Percentiles rank a stretch among this genome's conserved stretches.
These are phyloP conservation scores for Geotrichum bryndzae DNA, from an alignment of 1,139 yeast genomes.

Conservation along the genomic window DNA sequence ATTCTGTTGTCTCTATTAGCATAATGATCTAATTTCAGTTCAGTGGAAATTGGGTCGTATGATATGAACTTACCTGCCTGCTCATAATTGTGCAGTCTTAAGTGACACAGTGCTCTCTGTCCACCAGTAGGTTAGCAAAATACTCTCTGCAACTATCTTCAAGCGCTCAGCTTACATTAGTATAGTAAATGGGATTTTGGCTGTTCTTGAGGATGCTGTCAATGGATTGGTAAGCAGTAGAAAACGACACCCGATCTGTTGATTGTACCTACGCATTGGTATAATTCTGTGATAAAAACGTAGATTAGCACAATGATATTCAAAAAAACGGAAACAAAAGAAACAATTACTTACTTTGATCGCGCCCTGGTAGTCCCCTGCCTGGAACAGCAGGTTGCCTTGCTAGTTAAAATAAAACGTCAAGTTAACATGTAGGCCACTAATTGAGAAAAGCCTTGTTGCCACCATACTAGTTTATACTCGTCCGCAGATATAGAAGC, in stretches of 20 bases:
- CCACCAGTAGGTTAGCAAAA: neutral
- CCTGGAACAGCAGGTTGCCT: conserved; percentile 34
- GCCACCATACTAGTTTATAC: neutral
- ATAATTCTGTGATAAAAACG: conserved; percentile 21
- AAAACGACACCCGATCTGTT: neutral
- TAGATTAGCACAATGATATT: neutral
- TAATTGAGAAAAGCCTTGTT: neutral
- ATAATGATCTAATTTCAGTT: conserved; percentile 15
- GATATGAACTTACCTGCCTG: conserved; percentile 21
- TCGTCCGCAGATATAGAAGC: neutral
- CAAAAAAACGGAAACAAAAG: neutral
- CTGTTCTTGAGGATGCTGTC: conserved; percentile 27
- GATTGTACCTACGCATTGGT: conserved; percentile 27
- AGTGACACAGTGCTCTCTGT: conserved; percentile 29
- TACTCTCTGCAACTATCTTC: neutral
- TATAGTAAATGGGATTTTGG: conserved; percentile 29
- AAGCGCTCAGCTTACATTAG: conserved; percentile 24
- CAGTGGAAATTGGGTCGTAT: neutral
- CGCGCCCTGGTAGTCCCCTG: conserved; percentile 36
- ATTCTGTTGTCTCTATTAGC: neutral
- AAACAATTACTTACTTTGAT: conserved; percentile 26
- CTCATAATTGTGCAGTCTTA: conserved; percentile 25
- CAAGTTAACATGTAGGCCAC: neutral
- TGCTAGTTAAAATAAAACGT: conserved; percentile 18
- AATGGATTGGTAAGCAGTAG: neutral